Base-by-base conservation (phyloP, 176 grass and related monocot genomes). In the Alopecurus myosuroides region DNA sequence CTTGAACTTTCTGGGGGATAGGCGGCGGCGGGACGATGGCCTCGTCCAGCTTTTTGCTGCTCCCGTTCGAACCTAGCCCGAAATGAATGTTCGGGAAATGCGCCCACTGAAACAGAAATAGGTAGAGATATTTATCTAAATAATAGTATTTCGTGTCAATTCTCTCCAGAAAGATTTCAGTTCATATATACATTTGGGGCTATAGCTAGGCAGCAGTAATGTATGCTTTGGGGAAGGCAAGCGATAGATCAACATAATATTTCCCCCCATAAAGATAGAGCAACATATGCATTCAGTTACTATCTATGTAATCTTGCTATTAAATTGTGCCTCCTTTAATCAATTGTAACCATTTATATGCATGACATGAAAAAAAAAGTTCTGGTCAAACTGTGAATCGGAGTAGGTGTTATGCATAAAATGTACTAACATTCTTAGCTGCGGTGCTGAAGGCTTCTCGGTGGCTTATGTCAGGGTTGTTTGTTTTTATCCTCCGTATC, bases 361-460 rank as follows among this genome's bases (percentile, higher is more conserved):
- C 9, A 40, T 62, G 30, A 22, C 17, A 49, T 3, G 8, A 50
- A 25, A 44, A 50, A 26, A 48, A 34, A 18, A 81, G 48, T 11
- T 51, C 50, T 68, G 8, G 17, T 37, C 20, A 50, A 50, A 51
- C 13, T 26, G 62, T 11, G 49, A 60, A 42, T 5, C 18, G 22
- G 10, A 23, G 18, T n/a, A 48, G 25, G 56, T 10, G 25, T 49
- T 75, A 77, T 76, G 30, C 3, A 51, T 78, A 82, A 72, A 13
- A 41, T 63, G 50, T 64, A 89, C 91, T 92, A 61, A 92, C 91
- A 78, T 93, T 90, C 57, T 93, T 93, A 62, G 93, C 93, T 82
- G 93, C 93, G 0, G 93, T 88, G 83, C 90, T 95, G 60, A 95
- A 95, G 39, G 93, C 93, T 88, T 92, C 90, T 62, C 90, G 88